Evolutionary conservation across 352 stramenopile species (phyloP).

Genomic region (Globisporangium echinulatum): DNA sequence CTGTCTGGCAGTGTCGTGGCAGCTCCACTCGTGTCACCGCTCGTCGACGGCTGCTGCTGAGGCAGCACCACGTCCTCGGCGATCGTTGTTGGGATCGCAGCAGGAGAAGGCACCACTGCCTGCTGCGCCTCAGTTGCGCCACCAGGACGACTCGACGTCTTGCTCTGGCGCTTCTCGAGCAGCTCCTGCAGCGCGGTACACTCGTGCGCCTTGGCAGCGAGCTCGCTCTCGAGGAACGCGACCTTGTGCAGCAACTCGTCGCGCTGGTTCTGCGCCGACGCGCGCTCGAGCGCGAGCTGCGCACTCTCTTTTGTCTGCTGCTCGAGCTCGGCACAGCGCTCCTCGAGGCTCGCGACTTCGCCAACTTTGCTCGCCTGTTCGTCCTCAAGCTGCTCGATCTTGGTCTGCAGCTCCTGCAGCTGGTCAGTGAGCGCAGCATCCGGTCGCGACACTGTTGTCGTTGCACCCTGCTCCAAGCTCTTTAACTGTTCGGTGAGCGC

Average conservation of each 20-base stretch:
- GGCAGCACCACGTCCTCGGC: not conserved
- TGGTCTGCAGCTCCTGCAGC: slow-evolving; percentile 33
- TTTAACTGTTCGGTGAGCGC: slow-evolving; percentile 29
- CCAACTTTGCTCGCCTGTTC: slow-evolving; percentile 45
- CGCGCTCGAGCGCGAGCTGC: slow-evolving; percentile 32
- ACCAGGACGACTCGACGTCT: not conserved
- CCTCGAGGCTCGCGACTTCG: slow-evolving; percentile 48
- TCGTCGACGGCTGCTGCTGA: not conserved
- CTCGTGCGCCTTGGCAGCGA: slow-evolving; percentile 41
- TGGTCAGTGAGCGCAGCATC: slow-evolving; percentile 3
- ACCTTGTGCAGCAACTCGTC: slow-evolving; percentile 51
- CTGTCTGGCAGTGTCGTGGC: not conserved
- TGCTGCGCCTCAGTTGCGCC: too few species aligned
- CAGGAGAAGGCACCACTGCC: not conserved
- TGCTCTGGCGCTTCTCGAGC: slow-evolving; percentile 15
- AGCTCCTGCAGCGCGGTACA: slow-evolving; percentile 40
- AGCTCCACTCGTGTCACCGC: not conserved
- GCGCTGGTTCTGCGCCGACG: slow-evolving; percentile 28
- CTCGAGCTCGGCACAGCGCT: slow-evolving; percentile 49
- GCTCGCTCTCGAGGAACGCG: slow-evolving; percentile 39
- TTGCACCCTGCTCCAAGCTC: slow-evolving; percentile 5
- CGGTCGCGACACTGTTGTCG: not conserved
- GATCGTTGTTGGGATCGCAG: slow-evolving; percentile 1
- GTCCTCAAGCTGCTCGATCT: slow-evolving; percentile 58
- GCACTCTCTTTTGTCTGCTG: slow-evolving; percentile 27